These are phyloP conservation scores for Fagopyrum homotropicum DNA, from an alignment of 148 eudicot genomes.

Conservation along the genomic window DNA sequence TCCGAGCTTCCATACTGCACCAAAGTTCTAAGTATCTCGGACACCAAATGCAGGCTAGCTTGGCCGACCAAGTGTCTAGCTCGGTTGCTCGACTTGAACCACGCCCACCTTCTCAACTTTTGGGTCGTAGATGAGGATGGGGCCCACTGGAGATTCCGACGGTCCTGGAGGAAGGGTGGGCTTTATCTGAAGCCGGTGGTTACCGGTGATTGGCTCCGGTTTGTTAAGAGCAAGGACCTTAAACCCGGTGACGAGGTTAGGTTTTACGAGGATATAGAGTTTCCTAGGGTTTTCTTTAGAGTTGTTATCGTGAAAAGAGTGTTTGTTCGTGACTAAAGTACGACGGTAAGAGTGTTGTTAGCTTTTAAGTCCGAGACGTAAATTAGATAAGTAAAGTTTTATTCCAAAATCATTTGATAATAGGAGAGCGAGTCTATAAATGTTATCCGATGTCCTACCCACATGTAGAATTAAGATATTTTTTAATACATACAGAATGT, in stretches of 20 bases:
- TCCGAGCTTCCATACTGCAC: neutral
- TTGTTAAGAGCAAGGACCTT: neutral
- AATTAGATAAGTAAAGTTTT: too few relatives aligned
- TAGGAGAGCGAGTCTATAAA: too few relatives aligned
- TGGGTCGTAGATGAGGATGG: neutral
- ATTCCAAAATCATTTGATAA: too few relatives aligned
- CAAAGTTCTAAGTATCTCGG: neutral
- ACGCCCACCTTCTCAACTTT: conserved; percentile 2
- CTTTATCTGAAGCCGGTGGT: conserved; percentile 4
- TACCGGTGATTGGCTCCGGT: conserved; percentile 1
- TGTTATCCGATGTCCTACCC: too few relatives aligned
- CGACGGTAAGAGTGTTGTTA: too few relatives aligned
- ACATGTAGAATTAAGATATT: too few relatives aligned
- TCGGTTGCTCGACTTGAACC: conserved; percentile 2
- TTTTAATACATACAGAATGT: too few relatives aligned
- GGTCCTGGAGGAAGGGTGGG: neutral
- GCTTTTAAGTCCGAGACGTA: too few relatives aligned
- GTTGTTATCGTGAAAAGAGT: neutral
- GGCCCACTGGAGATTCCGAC: neutral
- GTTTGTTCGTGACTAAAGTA: neutral
- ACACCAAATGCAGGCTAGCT: neutral
- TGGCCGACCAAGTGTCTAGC: neutral
- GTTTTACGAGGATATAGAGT: neutral
- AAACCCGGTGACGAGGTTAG: neutral
- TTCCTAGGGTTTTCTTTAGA: neutral